Conservation (phyloP, 108 stramenopile genomes). For the Skeletonema marinoi region DNA sequence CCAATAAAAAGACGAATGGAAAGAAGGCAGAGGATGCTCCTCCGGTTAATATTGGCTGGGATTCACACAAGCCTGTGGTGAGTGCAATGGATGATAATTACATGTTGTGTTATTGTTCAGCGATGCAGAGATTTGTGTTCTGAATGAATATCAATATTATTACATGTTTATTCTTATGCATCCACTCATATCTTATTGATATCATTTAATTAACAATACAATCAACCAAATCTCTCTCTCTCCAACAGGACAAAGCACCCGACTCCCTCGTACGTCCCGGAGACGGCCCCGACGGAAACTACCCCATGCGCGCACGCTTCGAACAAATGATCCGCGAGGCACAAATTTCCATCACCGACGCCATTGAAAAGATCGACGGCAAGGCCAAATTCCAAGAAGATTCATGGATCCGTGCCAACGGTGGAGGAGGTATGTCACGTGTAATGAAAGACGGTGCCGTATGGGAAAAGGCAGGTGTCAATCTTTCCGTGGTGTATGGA, state of each 20-base stretch:
- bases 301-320: constrained; percentile 92
- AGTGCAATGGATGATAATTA: constrained; percentile 6
- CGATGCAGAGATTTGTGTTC: not conserved
- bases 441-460: constrained; percentile 93
- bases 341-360: constrained; percentile 90
- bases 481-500: constrained; percentile 96
- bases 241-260: constrained; percentile 40
- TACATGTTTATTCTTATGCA: too few species aligned
- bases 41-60: constrained; percentile 90
- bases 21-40: constrained; percentile 71
- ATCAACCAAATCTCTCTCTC: not conserved
- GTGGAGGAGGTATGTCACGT: constrained; percentile 96
- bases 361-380: constrained; percentile 93
- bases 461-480: constrained; percentile 99
- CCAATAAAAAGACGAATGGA: constrained; percentile 40
- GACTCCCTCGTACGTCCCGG: constrained; percentile 79
- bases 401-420: constrained; percentile 92
- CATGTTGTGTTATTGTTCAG: not conserved
- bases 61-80: constrained; percentile 85
- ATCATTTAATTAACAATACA: too few species aligned
- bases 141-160: not conserved
- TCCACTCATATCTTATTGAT: not conserved
- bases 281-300: constrained; percentile 94
- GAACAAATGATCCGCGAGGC: constrained; percentile 92
- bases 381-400: constrained; percentile 91